Percentiles rank a stretch among this genome's conserved stretches.
Conservation (phyloP, 1,284 basidiomycete species). For the Erythrobasidium hasegawianum region DNA sequence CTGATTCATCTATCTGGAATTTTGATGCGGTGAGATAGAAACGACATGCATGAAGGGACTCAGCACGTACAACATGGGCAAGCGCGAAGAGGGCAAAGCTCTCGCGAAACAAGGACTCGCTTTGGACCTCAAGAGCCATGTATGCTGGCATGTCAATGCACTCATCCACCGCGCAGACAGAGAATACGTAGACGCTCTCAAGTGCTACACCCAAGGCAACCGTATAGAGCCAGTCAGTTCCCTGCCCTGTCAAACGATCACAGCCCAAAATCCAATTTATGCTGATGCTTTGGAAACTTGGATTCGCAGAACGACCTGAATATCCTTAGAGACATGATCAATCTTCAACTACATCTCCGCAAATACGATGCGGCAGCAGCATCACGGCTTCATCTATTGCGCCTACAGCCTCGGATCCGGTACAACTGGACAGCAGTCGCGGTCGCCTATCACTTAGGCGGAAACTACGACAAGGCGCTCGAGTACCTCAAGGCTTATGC, state of each 20-base stretch:
- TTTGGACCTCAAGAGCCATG: constrained; percentile 85
- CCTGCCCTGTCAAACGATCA: no score
- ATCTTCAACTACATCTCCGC: constrained; percentile 85
- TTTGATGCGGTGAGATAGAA: constrained; percentile 65
- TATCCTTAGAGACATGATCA: constrained; percentile 83
- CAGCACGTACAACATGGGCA: constrained; percentile 74
- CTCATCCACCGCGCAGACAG: constrained; percentile 86
- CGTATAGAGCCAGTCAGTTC: constrained; percentile 76
- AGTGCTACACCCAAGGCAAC: constrained; percentile 70
- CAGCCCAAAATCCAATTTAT: neutral
- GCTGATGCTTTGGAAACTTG: no score
- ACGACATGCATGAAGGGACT: constrained; percentile 92
- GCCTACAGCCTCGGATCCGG: constrained; percentile 74
- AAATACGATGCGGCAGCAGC: constrained; percentile 75
- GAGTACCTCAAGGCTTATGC: constrained; percentile 65
- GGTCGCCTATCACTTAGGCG: constrained; percentile 80
- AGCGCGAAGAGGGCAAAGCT: constrained; percentile 75
- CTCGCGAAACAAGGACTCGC: constrained; percentile 84
- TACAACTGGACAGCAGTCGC: constrained; percentile 88
- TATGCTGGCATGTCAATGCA: constrained; percentile 97
- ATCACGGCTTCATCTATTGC: constrained; percentile 74
- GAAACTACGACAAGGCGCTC: constrained; percentile 56
- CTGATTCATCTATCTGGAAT: no score
- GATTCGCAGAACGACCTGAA: constrained; percentile 83
- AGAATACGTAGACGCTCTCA: constrained; percentile 80